Percentiles rank a stretch among this genome's conserved stretches.
phyloP scores from a whole-genome alignment of 257 asterid genomes.

The Solanum piurae region DNA sequence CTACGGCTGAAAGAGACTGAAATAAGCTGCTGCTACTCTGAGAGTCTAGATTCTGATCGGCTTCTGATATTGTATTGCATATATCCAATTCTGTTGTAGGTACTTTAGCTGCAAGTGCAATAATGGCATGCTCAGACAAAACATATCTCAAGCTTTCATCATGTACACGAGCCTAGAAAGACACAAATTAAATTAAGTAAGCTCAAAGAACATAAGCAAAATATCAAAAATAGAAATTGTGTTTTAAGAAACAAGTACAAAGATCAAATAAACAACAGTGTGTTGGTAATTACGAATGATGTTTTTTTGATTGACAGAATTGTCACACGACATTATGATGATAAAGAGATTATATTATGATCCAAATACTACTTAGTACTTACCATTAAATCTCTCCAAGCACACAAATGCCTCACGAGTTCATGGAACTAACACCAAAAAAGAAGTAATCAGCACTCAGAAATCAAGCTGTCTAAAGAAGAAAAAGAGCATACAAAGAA shows the following conservation, averaged over 20 bases:
- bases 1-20: slow-evolving; percentile 65
- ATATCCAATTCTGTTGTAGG: slow-evolving; percentile 52
- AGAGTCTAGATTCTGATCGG: slow-evolving; percentile 48
- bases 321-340: not conserved
- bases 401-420: slow-evolving; percentile 60
- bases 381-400: slow-evolving; percentile 98
- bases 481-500: slow-evolving; percentile 7
- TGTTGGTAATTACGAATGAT: not conserved
- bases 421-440: slow-evolving; percentile 62
- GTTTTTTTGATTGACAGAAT: not conserved
- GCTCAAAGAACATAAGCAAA: not conserved
- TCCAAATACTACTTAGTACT: slow-evolving; percentile 12
- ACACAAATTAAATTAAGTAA: slow-evolving; percentile 13
- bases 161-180: slow-evolving; percentile 87
- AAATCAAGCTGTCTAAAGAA: not conserved
- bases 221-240: not conserved
- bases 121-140: slow-evolving; percentile 76
- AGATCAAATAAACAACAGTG: not conserved
- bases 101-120: slow-evolving; percentile 48
- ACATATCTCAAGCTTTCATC: slow-evolving; percentile 88
- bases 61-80: slow-evolving; percentile 39
- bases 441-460: not conserved
- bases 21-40: slow-evolving; percentile 5
- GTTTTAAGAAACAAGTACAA: not conserved
- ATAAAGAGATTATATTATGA: not conserved